A percentile compares a stretch with the other conserved stretches of the same genome.
phyloP scores from a whole-genome alignment of 1,284 basidiomycete species.

The Xerocomus nothofagi region DNA sequence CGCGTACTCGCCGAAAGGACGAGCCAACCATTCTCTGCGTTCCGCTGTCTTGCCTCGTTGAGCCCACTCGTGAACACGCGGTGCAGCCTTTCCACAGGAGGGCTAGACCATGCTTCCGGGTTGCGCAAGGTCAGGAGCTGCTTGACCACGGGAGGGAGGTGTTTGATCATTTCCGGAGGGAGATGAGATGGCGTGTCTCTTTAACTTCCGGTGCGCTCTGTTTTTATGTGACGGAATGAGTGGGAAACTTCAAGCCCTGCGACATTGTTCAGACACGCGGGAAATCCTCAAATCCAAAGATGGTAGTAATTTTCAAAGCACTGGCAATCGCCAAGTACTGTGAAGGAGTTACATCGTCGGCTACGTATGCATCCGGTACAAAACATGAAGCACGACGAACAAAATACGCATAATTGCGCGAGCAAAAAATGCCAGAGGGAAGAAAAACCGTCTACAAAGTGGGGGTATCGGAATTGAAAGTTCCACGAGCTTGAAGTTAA shows the following conservation, averaged over 20 bases:
- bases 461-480: slow-evolving; percentile 26
- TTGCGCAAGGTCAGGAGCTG: slow-evolving; percentile 70
- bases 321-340: too few relatives aligned
- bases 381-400: slow-evolving; percentile 17
- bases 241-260: slow-evolving; percentile 3
- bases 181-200: background rate
- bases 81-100: slow-evolving; percentile 54
- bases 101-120: slow-evolving; percentile 61
- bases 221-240: slow-evolving; percentile 14
- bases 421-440: background rate
- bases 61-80: slow-evolving; percentile 58
- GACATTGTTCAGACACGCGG: slow-evolving; percentile 2
- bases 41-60: slow-evolving; percentile 59
- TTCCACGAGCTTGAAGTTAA: slow-evolving; percentile 3
- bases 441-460: slow-evolving; percentile 14
- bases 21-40: slow-evolving; percentile 79
- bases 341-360: slow-evolving; percentile 16
- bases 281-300: background rate
- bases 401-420: slow-evolving; percentile 10
- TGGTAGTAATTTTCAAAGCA: background rate
- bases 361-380: slow-evolving; percentile 25
- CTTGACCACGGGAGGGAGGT: slow-evolving; percentile 59
- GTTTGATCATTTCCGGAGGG: slow-evolving; percentile 39
- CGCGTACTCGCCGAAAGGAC: slow-evolving; percentile 66
- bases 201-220: background rate